A percentile compares a stretch with the other conserved stretches of the same genome.
Evolutionary conservation across 768 basidiomycete species (phyloP).

Genomic region (Melanogaster broomeanus): DNA sequence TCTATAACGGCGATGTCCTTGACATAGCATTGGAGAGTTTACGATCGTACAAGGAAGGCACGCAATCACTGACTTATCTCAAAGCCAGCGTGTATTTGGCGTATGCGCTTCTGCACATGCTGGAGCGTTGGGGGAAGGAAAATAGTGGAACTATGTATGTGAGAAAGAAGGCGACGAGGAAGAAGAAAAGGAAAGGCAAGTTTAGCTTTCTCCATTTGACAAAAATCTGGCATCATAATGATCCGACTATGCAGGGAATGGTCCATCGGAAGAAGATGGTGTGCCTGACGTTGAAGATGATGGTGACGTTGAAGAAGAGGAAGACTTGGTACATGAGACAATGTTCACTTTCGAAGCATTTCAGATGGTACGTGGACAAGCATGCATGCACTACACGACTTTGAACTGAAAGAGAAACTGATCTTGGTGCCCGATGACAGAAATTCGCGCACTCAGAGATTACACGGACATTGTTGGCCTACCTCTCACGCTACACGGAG

Average conservation of each 20-base stretch:
- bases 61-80: constrained; percentile 78
- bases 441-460: constrained; percentile 89
- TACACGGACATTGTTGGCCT: constrained; percentile 78
- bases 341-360: constrained; percentile 92
- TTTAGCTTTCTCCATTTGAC: constrained; percentile 27
- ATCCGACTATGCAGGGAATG: constrained; percentile 33
- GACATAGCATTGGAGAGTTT: constrained; percentile 84
- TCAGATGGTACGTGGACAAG: constrained; percentile 64
- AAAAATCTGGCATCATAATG: constrained; percentile 11
- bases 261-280: constrained; percentile 54
- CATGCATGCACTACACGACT: constrained; percentile 13
- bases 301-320: constrained; percentile 55
- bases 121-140: constrained; percentile 84
- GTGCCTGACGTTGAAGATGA: constrained; percentile 71
- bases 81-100: constrained; percentile 84
- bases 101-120: constrained; percentile 83
- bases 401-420: constrained; percentile 20
- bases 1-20: constrained; percentile 94
- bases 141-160: constrained; percentile 73
- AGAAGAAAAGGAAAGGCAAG: constrained; percentile 51
- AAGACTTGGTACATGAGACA: constrained; percentile 76
- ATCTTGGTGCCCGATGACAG: constrained; percentile 43
- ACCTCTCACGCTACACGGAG: constrained; percentile 82
- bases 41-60: constrained; percentile 75
- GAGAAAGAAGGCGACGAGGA: constrained; percentile 55